Percentiles rank a stretch among this genome's conserved stretches.
phyloP scores from a whole-genome alignment of 768 basidiomycete species.

The Leccinellum rugosiceps region DNA sequence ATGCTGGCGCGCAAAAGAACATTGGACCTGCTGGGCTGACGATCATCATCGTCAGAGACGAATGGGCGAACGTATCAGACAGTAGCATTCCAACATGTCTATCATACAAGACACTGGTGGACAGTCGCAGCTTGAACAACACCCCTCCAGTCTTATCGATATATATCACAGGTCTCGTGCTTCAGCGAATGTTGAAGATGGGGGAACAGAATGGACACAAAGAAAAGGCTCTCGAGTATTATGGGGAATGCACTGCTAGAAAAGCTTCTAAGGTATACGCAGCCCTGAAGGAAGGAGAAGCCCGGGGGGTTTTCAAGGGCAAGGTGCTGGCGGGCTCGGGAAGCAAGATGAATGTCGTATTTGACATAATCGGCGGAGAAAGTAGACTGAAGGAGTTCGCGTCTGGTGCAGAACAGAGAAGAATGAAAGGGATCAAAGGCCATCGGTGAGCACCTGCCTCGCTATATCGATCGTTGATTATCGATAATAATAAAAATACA shows the following conservation, averaged over 20 bases:
- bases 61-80: conserved; percentile 65
- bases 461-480: background rate
- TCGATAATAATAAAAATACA: background rate
- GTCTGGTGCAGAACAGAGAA: conserved; percentile 70
- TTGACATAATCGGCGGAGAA: conserved; percentile 73
- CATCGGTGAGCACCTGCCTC: conserved; percentile 64
- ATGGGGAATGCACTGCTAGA: conserved; percentile 59
- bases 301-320: conserved; percentile 61
- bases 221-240: conserved; percentile 63
- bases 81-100: conserved; percentile 81
- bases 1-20: conserved; percentile 98
- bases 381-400: conserved; percentile 73
- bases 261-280: conserved; percentile 81
- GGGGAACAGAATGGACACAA: conserved; percentile 14
- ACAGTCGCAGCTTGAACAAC: conserved; percentile 79
- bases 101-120: conserved; percentile 79
- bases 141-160: conserved; percentile 91
- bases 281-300: conserved; percentile 66
- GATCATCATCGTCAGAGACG: conserved; percentile 91
- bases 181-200: conserved; percentile 57
- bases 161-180: conserved; percentile 85
- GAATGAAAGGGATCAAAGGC: conserved; percentile 87
- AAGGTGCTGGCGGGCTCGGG: conserved; percentile 74
- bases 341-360: conserved; percentile 97
- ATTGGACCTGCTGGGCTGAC: conserved; percentile 92